A percentile compares a stretch with the other conserved stretches of the same genome.
phyloP scores from a whole-genome alignment of 352 stramenopile genomes.

The Globisporangium splendens region DNA sequence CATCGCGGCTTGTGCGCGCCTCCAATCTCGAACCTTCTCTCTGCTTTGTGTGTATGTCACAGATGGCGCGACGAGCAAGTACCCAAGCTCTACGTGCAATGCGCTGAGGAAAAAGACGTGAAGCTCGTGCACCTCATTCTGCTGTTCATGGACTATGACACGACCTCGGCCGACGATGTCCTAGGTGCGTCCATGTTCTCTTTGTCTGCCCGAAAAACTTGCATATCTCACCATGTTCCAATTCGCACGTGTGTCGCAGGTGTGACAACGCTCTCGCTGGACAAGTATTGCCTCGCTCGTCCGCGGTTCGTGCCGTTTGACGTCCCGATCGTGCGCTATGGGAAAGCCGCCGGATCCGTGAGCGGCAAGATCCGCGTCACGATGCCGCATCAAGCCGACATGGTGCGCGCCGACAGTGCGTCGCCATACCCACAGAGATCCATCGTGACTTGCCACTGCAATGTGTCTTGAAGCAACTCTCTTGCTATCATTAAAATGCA shows the following conservation, averaged over 20 bases:
- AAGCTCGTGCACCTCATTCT: constrained; percentile 67
- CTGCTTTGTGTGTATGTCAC: background rate
- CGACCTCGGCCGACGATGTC: constrained; percentile 63
- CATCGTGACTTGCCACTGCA: constrained; percentile 53
- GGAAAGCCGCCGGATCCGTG: constrained; percentile 49
- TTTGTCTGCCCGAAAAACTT: no score
- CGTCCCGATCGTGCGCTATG: constrained; percentile 36
- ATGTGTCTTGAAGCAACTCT: constrained; percentile 28
- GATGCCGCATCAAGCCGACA: constrained; percentile 48
- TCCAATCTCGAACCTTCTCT: no score
- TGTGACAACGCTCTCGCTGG: constrained; percentile 53
- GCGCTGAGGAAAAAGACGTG: constrained; percentile 46
- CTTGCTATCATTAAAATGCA: background rate
- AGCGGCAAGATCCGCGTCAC: constrained; percentile 56
- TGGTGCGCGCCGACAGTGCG: constrained; percentile 14
- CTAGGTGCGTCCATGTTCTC: constrained; percentile 33
- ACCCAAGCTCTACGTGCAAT: constrained; percentile 55
- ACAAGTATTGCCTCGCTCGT: constrained; percentile 39
- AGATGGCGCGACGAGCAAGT: constrained; percentile 69
- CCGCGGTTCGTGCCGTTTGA: constrained; percentile 61
- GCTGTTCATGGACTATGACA: constrained; percentile 81
- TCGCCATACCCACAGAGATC: constrained; percentile 17
- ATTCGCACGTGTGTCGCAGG: constrained; percentile 16
- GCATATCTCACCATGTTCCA: background rate
- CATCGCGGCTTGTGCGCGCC: background rate